Evolutionary conservation across 495 filamentous ascomycete genomes (phyloP).

Genomic region (Neurospora sp.): DNA sequence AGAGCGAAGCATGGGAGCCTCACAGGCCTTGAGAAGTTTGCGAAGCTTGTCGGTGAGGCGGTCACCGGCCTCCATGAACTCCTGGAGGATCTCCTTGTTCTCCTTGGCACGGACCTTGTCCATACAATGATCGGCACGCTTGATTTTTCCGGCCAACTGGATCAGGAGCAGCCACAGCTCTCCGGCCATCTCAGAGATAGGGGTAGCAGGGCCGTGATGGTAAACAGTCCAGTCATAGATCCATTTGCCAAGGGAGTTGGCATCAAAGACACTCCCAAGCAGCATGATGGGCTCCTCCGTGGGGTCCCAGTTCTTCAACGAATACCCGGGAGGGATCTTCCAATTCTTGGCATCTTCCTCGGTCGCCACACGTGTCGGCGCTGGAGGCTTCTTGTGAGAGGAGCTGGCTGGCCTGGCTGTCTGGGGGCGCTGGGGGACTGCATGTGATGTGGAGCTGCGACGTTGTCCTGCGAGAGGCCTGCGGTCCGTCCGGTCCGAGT

Average conservation of each 20-base stretch:
- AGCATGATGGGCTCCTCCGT: slow-evolving; percentile 85
- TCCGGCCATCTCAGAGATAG: slow-evolving; percentile 86
- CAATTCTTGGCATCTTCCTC: slow-evolving; percentile 73
- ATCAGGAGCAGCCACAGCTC: slow-evolving; percentile 93
- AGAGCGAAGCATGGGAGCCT: slow-evolving; percentile 72
- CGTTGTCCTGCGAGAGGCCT: slow-evolving; percentile 27
- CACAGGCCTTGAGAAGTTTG: slow-evolving; percentile 78
- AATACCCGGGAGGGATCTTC: slow-evolving; percentile 84
- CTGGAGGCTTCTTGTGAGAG: slow-evolving; percentile 26
- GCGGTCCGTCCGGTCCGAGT: slow-evolving; percentile 25
- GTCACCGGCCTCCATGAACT: slow-evolving; percentile 87
- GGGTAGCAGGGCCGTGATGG: slow-evolving; percentile 72
- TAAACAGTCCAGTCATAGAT: slow-evolving; percentile 99
- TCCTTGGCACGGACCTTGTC: slow-evolving; percentile 60
- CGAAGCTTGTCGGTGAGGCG: slow-evolving; percentile 79
- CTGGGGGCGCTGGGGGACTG: slow-evolving; percentile 29
- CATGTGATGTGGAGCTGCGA: slow-evolving; percentile 30
- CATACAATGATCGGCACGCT: slow-evolving; percentile 77
- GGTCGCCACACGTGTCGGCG: slow-evolving; percentile 56
- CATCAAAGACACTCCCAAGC: slow-evolving; percentile 91
- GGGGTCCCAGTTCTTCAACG: slow-evolving; percentile 97
- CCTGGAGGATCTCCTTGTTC: slow-evolving; percentile 71
- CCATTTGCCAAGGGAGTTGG: slow-evolving; percentile 97
- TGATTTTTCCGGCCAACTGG: slow-evolving; percentile 91
- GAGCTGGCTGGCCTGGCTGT: slow-evolving; percentile 31